Evolutionary conservation across 129 eudicot genomes (phyloP).

Genomic region (Centrapalus pauciflorus): DNA sequence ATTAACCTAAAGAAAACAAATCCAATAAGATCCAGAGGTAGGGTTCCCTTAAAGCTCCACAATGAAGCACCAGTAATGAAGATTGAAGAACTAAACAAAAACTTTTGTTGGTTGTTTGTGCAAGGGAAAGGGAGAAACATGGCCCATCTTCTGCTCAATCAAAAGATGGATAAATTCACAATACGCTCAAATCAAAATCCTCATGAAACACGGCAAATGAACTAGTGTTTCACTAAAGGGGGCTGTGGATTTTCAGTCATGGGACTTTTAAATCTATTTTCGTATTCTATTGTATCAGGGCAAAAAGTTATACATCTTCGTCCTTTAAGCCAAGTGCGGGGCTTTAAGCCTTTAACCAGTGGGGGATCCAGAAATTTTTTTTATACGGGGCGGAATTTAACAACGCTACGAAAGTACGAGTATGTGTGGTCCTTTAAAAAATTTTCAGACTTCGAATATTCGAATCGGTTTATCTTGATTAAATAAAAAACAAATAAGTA

Average conservation of each 20-base stretch:
- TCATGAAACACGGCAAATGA: not conserved
- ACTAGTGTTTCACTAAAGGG: not conserved
- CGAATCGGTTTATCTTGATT: too few species aligned
- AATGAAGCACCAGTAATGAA: not conserved
- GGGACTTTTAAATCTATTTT: not conserved
- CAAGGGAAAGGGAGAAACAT: too few species aligned
- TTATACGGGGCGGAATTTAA: too few species aligned
- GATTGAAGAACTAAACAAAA: not conserved
- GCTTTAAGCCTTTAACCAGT: too few species aligned
- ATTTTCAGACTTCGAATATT: too few species aligned
- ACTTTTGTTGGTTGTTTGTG: not conserved
- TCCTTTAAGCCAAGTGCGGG: not conserved
- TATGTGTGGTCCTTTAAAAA: too few species aligned
- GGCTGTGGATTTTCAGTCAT: not conserved
- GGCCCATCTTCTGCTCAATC: not conserved
- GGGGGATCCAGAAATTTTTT: too few species aligned
- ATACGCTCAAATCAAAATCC: not conserved
- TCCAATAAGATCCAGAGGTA: not conserved
- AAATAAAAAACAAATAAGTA: too few species aligned
- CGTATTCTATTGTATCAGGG: not conserved
- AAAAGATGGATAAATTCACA: not conserved
- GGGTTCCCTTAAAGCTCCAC: not conserved
- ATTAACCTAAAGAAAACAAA: slow-evolving; percentile 47
- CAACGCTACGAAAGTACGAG: too few species aligned
- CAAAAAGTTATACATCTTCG: not conserved